A percentile compares a stretch with the other conserved stretches of the same genome.
phyloP scores from a whole-genome alignment of 1,139 yeast species.

The Suhomyces choctaworum region DNA sequence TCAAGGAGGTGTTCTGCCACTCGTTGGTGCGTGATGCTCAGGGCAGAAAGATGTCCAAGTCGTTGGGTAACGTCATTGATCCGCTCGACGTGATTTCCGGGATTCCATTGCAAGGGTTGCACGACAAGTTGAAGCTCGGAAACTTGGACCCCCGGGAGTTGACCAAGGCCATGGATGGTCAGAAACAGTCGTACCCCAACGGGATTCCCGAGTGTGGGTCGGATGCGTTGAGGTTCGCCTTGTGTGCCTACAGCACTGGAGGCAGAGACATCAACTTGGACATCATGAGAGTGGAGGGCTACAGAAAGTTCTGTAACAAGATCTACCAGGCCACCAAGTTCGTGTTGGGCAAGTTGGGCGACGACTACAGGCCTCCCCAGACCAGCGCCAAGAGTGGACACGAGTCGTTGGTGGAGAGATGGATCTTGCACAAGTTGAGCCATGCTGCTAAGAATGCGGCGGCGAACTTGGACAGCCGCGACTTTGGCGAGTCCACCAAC shows the following conservation, averaged over 20 bases:
- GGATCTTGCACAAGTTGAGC: constrained; percentile 90
- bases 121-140: constrained; percentile 74
- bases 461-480: constrained; percentile 74
- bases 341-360: constrained; percentile 90
- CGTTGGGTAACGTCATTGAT: constrained; percentile 94
- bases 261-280: constrained; percentile 97
- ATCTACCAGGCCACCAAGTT: constrained; percentile 98
- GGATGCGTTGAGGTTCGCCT: constrained; percentile 95
- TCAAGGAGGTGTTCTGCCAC: constrained; percentile 96
- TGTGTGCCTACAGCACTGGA: constrained; percentile 98
- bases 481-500: constrained; percentile 84
- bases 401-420: constrained; percentile 90
- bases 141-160: constrained; percentile 90
- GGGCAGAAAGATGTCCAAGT: constrained; percentile 98
- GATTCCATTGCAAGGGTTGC: constrained; percentile 75
- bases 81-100: constrained; percentile 94
- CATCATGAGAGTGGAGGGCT: constrained; percentile 95
- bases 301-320: constrained; percentile 99
- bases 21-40: constrained; percentile 98
- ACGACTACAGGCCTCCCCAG: constrained; percentile 73
- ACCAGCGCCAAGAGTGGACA: constrained; percentile 63
- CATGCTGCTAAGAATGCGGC: constrained; percentile 65
- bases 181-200: constrained; percentile 84
- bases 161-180: constrained; percentile 85
- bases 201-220: constrained; percentile 99